A percentile compares a stretch with the other conserved stretches of the same genome.
phyloP scores from a whole-genome alignment of 2,329 filamentous ascomycete genomes.

The Atkinsonella texensis region DNA sequence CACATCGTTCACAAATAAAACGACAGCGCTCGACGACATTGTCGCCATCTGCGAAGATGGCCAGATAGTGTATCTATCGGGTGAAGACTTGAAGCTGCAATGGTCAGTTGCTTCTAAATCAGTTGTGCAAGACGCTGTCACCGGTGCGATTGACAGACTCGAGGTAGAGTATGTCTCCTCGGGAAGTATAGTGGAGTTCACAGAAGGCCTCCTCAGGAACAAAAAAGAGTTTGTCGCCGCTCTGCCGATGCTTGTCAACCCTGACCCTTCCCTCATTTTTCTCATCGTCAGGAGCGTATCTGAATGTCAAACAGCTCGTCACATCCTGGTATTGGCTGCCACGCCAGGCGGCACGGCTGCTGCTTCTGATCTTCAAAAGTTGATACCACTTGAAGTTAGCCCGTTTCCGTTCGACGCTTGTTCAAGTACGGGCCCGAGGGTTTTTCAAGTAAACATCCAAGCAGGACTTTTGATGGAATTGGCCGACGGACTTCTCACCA shows the following conservation, averaged over 20 bases:
- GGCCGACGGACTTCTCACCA: conserved; percentile 37
- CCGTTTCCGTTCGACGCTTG: conserved; percentile 19
- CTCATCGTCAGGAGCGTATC: conserved; percentile 32
- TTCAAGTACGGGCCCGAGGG: conserved; percentile 9
- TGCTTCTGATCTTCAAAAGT: conserved; percentile 19
- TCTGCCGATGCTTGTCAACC: conserved; percentile 34
- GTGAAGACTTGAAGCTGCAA: conserved; percentile 30
- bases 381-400: conserved; percentile 28
- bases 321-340: conserved; percentile 22
- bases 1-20: conserved; percentile 15
- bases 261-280: conserved; percentile 40
- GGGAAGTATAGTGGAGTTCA: conserved; percentile 33
- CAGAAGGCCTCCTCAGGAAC: conserved; percentile 43
- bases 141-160: conserved; percentile 22
- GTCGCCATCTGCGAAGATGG: conserved; percentile 49
- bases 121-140: conserved; percentile 22
- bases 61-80: conserved; percentile 47
- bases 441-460: conserved; percentile 48
- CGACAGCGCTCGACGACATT: conserved; percentile 25
- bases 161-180: conserved; percentile 38
- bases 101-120: conserved; percentile 24
- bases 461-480: conserved; percentile 54
- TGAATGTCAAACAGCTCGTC: conserved; percentile 17
- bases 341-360: conserved; percentile 14
- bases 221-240: conserved; percentile 39